These are phyloP conservation scores for Gossypium lobatum DNA, from an alignment of 441 rosid species.

Conservation along the genomic window DNA sequence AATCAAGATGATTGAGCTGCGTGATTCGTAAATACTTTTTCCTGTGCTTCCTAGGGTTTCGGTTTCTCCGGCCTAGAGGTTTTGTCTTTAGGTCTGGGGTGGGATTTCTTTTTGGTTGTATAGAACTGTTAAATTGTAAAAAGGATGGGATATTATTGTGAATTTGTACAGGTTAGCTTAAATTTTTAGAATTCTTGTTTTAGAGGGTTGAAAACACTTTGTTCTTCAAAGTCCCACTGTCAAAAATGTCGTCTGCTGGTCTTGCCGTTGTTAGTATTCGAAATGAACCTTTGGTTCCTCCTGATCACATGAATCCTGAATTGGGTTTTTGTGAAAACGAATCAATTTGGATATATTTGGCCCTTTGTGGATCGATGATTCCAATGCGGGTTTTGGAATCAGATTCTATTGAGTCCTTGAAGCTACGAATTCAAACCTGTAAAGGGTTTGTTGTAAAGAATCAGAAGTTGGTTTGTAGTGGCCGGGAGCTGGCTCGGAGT, in stretches of 20 bases:
- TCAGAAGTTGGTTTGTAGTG: slow-evolving; percentile 71
- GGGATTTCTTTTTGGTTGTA: neutral
- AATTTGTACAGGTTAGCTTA: slow-evolving; percentile 10
- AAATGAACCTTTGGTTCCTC: slow-evolving; percentile 29
- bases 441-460: slow-evolving; percentile 50
- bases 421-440: neutral
- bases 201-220: slow-evolving; percentile 1
- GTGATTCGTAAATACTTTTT: neutral
- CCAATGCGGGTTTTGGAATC: slow-evolving; percentile 60
- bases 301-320: slow-evolving; percentile 20
- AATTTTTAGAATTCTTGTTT: neutral
- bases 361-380: slow-evolving; percentile 32
- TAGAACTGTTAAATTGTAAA: neutral
- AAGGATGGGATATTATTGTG: neutral
- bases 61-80: neutral
- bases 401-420: slow-evolving; percentile 60
- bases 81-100: neutral
- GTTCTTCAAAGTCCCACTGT: neutral
- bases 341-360: slow-evolving; percentile 43
- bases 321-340: slow-evolving; percentile 31
- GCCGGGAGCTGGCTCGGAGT: slow-evolving; percentile 63
- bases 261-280: slow-evolving; percentile 38
- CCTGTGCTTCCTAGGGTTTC: neutral
- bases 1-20: slow-evolving; percentile 5
- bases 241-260: slow-evolving; percentile 52